Conservation (phyloP, 768 basidiomycete species). For the Trametes punicea region DNA sequence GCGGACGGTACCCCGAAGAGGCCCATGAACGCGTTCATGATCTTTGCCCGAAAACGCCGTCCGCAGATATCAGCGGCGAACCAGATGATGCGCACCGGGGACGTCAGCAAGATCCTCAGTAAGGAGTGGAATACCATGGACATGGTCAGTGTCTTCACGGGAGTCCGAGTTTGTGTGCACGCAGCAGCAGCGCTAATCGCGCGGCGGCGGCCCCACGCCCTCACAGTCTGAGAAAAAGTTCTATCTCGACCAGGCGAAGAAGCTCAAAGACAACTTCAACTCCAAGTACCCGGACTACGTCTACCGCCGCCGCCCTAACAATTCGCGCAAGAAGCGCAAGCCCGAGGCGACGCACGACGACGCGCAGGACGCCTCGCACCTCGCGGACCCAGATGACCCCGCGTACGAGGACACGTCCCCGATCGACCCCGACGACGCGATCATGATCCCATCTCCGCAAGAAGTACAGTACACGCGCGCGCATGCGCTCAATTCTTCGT, state of each 20-base stretch:
- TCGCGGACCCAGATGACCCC: slow-evolving; percentile 34
- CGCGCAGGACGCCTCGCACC: slow-evolving; percentile 31
- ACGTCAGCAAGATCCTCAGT: slow-evolving; percentile 84
- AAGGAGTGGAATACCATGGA: slow-evolving; percentile 84
- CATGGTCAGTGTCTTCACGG: slow-evolving; percentile 49
- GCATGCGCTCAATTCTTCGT: slow-evolving; percentile 14
- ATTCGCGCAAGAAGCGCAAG: slow-evolving; percentile 66
- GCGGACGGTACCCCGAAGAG: slow-evolving; percentile 86
- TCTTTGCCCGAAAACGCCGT: slow-evolving; percentile 77
- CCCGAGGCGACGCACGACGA: slow-evolving; percentile 32
- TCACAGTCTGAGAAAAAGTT: slow-evolving; percentile 76
- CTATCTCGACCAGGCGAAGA: slow-evolving; percentile 84
- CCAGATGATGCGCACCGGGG: slow-evolving; percentile 86
- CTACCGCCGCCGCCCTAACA: slow-evolving; percentile 84
- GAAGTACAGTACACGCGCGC: slow-evolving; percentile 26
- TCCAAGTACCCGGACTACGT: slow-evolving; percentile 86
- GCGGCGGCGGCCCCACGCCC: no score
- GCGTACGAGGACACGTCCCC: slow-evolving; percentile 39
- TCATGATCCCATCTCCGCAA: slow-evolving; percentile 18
- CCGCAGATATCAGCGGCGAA: slow-evolving; percentile 86
- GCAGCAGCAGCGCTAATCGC: no score
- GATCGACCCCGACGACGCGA: slow-evolving; percentile 32
- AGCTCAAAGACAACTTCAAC: slow-evolving; percentile 83
- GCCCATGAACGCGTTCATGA: slow-evolving; percentile 95
- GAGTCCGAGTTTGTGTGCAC: no score